Evolutionary conservation across 352 stramenopile genomes (phyloP), one percentile per base, ranked within the genome.

Genomic region (Blastocystis sp.): DNA sequence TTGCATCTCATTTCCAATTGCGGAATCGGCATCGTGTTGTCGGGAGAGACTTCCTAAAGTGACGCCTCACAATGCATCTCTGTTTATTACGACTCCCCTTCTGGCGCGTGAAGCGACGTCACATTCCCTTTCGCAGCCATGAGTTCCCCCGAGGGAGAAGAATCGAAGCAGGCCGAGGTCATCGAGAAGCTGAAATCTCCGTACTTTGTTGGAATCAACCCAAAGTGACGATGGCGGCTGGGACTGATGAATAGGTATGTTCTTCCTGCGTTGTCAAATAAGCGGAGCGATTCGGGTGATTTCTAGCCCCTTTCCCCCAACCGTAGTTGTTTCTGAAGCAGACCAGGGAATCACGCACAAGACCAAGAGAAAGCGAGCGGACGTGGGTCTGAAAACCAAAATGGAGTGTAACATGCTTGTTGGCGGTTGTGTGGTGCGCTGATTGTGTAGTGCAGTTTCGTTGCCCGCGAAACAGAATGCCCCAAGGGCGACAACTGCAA

Each of bases 401-500:
- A 60, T 1, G 3, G 65, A 87, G 52, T 74, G 48, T 40, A 69
- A 87, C 21, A 41, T 76, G 21, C n/a, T 87, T 21, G 65, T 74
- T 59, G 10, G 9, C 28, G 40, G 23, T 48, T 38, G 40, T 10
- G 40, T 38, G 38, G 2, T 64, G 10, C 3, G 21, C 7, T 74
- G 3, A 87, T n/a, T 34, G 1, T 76, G 10, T 17, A 87, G 77
- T 95, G 93, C 69, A 92, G 92, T 4, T 89, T 90, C 1, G 89
- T 94, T 38, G 92, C 93, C 17, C 91, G 91, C 1, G 92, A 91
- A 28, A 91, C 93, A 52, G 76, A 77, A 45, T 95, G 93, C 74
- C 61, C 91, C 45, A 95, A 93, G 76, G 91, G 91, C 52, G 91
- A 95, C 74, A 90, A 62, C 76, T 95, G 93, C 90, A 95, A 94